Evolutionary conservation across 202 grass and related monocot species (phyloP).

Genomic region (Zizania palustris): DNA sequence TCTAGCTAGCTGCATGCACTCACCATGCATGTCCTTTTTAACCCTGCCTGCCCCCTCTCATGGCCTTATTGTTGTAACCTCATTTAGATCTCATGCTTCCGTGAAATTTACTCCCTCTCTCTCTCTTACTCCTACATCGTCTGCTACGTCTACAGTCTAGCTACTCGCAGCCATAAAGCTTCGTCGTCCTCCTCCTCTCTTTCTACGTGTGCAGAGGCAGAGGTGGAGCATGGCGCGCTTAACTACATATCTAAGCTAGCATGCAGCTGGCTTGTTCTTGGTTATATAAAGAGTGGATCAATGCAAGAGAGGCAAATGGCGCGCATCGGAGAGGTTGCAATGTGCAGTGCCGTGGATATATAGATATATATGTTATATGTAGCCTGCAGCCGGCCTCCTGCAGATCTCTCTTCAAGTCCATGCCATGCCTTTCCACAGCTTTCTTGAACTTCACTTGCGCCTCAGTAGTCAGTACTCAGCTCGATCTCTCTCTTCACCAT

Average conservation of each 20-base stretch:
- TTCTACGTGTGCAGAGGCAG: not conserved
- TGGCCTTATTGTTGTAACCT: conserved; percentile 20
- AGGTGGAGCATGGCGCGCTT: not conserved
- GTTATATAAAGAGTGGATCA: conserved; percentile 51
- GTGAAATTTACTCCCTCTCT: conserved; percentile 5
- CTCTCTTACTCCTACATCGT: not conserved
- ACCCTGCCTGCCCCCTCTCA: not conserved
- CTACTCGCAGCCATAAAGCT: conserved; percentile 9
- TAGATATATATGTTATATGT: no score
- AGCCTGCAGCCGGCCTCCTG: not conserved
- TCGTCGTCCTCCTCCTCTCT: not conserved
- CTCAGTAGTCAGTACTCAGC: no score
- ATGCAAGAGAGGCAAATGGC: conserved; percentile 33
- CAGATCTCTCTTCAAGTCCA: conserved; percentile 42
- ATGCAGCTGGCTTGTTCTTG: not conserved
- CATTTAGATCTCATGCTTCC: conserved; percentile 2
- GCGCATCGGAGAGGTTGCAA: conserved; percentile 2
- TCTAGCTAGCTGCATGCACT: conserved; percentile 17
- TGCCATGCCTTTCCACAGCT: conserved; percentile 95
- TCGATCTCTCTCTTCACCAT: conserved; percentile 2
- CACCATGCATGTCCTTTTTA: conserved; percentile 32
- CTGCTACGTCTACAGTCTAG: not conserved
- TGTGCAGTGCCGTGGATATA: not conserved
- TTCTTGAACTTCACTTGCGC: conserved; percentile 80
- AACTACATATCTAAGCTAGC: not conserved